A percentile compares a stretch with the other conserved stretches of the same genome.
These are phyloP conservation scores for Forsythia viridissima DNA, from an alignment of 257 asterid genomes.

Conservation along the genomic window DNA sequence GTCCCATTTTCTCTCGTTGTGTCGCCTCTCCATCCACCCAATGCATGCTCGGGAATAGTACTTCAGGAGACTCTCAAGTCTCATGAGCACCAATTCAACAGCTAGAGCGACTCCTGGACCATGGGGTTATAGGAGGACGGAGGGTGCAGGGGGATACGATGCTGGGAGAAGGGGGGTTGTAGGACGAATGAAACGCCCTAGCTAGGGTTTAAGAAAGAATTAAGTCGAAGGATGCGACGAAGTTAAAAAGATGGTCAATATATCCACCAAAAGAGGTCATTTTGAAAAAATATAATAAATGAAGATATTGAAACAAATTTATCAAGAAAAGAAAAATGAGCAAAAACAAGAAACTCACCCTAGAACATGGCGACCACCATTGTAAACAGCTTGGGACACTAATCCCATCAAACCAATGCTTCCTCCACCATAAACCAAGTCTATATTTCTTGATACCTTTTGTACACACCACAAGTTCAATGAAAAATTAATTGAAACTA, in stretches of 20 bases:
- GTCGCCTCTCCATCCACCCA: not conserved
- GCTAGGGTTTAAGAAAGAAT: not conserved
- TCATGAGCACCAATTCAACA: not conserved
- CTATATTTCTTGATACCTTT: slow-evolving; percentile 43
- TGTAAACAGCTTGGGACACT: slow-evolving; percentile 42
- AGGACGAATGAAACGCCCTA: not conserved
- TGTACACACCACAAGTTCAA: not conserved
- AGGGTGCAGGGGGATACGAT: not conserved
- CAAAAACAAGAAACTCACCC: slow-evolving; percentile 27
- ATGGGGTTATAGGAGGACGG: not conserved
- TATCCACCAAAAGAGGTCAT: not conserved
- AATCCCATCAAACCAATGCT: slow-evolving; percentile 48
- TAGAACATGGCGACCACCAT: slow-evolving; percentile 45
- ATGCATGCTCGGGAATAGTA: not conserved
- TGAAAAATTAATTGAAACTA: too few species aligned
- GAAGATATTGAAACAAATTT: not conserved
- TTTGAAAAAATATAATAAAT: too few species aligned
- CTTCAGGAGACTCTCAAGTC: not conserved
- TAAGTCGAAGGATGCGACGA: not conserved
- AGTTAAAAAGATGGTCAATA: too few species aligned
- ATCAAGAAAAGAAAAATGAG: not conserved
- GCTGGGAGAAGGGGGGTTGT: not conserved
- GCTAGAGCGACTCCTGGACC: not conserved
- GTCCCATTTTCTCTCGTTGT: not conserved
- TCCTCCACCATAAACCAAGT: slow-evolving; percentile 47